Base-by-base conservation (phyloP, 1,284 basidiomycete genomes). In the Trichosporon faecale region DNA sequence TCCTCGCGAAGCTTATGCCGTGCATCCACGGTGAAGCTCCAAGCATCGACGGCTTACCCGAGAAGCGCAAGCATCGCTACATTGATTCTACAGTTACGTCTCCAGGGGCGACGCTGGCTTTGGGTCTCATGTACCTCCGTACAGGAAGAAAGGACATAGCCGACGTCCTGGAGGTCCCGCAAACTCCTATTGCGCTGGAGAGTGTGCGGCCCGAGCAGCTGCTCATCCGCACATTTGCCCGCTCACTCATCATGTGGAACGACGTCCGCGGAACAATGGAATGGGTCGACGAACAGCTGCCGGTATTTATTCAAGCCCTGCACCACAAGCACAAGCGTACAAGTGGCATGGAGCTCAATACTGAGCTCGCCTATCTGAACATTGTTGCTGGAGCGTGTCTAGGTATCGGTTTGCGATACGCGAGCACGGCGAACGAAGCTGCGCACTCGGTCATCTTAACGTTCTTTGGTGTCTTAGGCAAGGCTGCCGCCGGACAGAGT, bases 311-410 rank as follows among this genome's bases (percentile, higher is more conserved):
- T 73, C 84, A 85, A 49, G 86, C 88, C 1, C 86, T 82, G 86
- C 90, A 72, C 82, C 86, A 84, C 57, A 86, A 86, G 46, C 87
- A 87, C 75, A 80, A 77, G 69, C 76, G 75, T 52, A 74, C 74
- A 2, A 70, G 72, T 12, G 73, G 68, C 6, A 66, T 69, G 46
- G 91, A 94, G 72, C 91, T 94, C 71, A 87, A 91, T 11, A 87
- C 90, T 69, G 93, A 95, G 77, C 82, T 95, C 68, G 93, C 93
- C 0, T 93, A 94, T 81, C 92, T 92, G 83, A 92, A 94, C 79
- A 91, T 97, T 73, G 83, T 95, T 31, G 89, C 95, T 1, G 96
- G 94, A 1, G 91, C 91, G 52, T 95, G 94, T 83, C 94, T 99
- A 73, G 93, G 90, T 0, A 87, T 99, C 37, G 94, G 91, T 7